phyloP scores from a whole-genome alignment of 106 monocot species.

The Acorus calamus region DNA sequence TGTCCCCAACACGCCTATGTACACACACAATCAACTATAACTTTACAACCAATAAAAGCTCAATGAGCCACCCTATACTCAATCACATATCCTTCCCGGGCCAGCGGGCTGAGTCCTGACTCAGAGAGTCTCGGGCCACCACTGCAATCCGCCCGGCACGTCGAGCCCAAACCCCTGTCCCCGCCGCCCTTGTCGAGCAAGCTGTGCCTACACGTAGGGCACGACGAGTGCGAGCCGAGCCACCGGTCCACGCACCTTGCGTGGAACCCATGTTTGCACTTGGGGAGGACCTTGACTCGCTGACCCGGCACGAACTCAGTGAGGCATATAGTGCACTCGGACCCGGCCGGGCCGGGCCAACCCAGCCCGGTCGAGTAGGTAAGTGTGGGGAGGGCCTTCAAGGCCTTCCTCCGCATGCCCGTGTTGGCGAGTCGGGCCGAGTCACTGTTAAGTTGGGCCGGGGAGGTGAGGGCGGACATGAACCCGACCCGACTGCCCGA shows the following conservation, averaged over 20 bases:
- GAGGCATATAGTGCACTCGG: conserved; percentile 57
- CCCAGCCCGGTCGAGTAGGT: conserved; percentile 26
- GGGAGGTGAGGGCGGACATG: conserved; percentile 5
- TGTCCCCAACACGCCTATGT: too few species aligned
- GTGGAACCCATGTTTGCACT: conserved; percentile 64
- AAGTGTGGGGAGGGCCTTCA: conserved; percentile 28
- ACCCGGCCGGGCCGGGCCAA: conserved; percentile 23
- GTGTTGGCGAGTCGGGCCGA: not conserved
- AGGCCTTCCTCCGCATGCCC: conserved; percentile 31
- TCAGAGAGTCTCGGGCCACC: too few species aligned
- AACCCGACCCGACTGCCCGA: conserved; percentile 8
- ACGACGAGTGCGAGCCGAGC: conserved; percentile 28
- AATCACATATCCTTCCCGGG: too few species aligned
- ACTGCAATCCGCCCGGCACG: too few species aligned
- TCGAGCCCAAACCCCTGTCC: not conserved
- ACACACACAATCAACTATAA: too few species aligned
- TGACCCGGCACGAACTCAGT: conserved; percentile 43
- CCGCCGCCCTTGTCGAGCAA: conserved; percentile 17
- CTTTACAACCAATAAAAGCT: too few species aligned
- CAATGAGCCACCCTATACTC: too few species aligned
- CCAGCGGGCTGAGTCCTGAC: too few species aligned
- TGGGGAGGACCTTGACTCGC: conserved; percentile 42
- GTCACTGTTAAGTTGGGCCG: conserved; percentile 4
- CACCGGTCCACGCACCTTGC: conserved; percentile 53
- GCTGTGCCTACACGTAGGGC: conserved; percentile 37